Evolutionary conservation across 371 early-diverging fungal species (phyloP), one percentile per base, ranked within the genome.

Genomic region (Mortierella sp.): DNA sequence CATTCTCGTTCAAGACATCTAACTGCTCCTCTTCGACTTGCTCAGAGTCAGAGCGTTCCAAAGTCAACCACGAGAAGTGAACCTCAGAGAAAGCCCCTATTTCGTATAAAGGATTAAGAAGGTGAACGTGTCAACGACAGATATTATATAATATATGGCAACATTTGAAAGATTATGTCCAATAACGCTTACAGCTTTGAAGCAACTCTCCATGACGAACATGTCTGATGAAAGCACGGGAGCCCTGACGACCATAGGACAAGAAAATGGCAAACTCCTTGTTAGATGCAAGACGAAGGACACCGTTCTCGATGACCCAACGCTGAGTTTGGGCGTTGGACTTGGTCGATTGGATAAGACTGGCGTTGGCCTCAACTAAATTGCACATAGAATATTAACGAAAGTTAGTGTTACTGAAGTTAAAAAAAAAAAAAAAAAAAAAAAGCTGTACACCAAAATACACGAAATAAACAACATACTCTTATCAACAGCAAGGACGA

Each of bases 1-100:
- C 78, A 51, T 40, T 72, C 72, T 90, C 89, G 9, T 85, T 86
- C 64, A 86, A 85, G 28, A 75, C 53, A 60, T 88, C 87, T 5
- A 86, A 70, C 47, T 86, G 85, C 51, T 86, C 85, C 19, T 88
- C 84, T 12, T 80, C 85, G 62, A 84, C 79, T 29, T 63, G 53
- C 53, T 63, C 63, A 28, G 49, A 34, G 37, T 29, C 55, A 17
- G 55, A 28, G 58, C 42, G 55, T 29, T 78, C 78, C 78, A 78
- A 64, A 22, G 78, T 72, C 61, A 78, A 63, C 78, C 78, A 78
- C 7, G 78, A 66, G 70, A 78, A 78, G 59, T 68, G 78, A 10
- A 78, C 78, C 66, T 78, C 72, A 34, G 68, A 58, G 49, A 72
- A 78, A 8, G 78, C 47, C 72, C 73, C 73, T 67, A 56, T 19